phyloP scores from a whole-genome alignment of 768 basidiomycete genomes.

The Amanita molliuscula region DNA sequence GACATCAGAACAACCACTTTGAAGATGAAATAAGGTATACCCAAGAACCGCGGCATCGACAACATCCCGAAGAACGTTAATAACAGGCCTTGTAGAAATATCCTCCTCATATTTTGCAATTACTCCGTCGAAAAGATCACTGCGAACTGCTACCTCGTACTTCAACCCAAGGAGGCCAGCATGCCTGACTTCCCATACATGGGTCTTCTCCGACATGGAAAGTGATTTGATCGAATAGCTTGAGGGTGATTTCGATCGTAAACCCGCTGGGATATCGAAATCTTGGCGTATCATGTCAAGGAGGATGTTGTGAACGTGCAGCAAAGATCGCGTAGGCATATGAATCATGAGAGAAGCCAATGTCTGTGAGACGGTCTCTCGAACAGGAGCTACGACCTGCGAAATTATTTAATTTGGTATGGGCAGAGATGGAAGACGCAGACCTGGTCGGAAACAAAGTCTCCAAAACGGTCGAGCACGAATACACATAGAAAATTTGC shows the following conservation, averaged over 20 bases:
- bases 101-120: slow-evolving; percentile 26
- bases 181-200: slow-evolving; percentile 96
- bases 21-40: slow-evolving; percentile 32
- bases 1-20: not conserved
- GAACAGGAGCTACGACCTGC: slow-evolving; percentile 86
- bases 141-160: slow-evolving; percentile 93
- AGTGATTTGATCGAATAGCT: slow-evolving; percentile 13
- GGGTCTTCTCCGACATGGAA: slow-evolving; percentile 33
- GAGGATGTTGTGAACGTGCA: slow-evolving; percentile 74
- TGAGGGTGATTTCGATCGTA: not conserved
- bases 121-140: slow-evolving; percentile 58
- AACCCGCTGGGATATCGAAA: slow-evolving; percentile 35
- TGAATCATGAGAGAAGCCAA: slow-evolving; percentile 81
- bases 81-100: slow-evolving; percentile 30
- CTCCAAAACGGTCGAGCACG: slow-evolving; percentile 94
- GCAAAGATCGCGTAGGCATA: slow-evolving; percentile 74
- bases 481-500: slow-evolving; percentile 83
- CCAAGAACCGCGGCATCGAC: slow-evolving; percentile 89
- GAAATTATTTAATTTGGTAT: not conserved
- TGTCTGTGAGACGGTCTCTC: slow-evolving; percentile 93
- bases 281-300: slow-evolving; percentile 93
- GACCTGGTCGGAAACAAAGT: slow-evolving; percentile 90
- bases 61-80: slow-evolving; percentile 62
- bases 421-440: not conserved
- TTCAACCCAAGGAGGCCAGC: slow-evolving; percentile 96